These are phyloP conservation scores for Skeletonema menzelii DNA, from an alignment of 108 stramenopile species.

Conservation along the genomic window DNA sequence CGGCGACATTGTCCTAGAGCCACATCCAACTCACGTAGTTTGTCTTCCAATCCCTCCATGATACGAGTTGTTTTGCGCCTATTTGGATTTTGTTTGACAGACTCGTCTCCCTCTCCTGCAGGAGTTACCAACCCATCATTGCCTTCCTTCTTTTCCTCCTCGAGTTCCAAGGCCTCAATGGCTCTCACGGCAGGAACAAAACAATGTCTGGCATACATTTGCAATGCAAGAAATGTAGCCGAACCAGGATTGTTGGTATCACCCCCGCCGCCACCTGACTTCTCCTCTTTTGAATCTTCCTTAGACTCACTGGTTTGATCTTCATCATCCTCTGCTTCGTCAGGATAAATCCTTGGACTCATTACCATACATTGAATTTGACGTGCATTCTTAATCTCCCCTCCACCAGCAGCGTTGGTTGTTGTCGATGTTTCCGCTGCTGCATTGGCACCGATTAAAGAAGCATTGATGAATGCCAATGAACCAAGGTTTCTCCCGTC, in stretches of 20 bases:
- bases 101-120: neutral
- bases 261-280: neutral
- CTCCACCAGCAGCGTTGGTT: neutral
- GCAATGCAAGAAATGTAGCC: conserved; percentile 53
- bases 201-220: conserved; percentile 77
- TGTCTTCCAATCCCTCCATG: conserved; percentile 61
- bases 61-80: conserved; percentile 30
- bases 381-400: conserved; percentile 2
- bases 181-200: conserved; percentile 75
- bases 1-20: conserved; percentile 73
- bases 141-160: conserved; percentile 22
- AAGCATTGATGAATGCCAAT: conserved; percentile 24
- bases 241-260: conserved; percentile 18
- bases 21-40: conserved; percentile 78
- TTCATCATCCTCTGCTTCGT: conserved; percentile 22
- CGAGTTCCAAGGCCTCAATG: conserved; percentile 33
- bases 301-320: conserved; percentile 7
- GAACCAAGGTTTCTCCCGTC: conserved; percentile 41
- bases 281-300: conserved; percentile 6
- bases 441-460: conserved; percentile 11
- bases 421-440: neutral
- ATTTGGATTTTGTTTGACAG: conserved; percentile 13
- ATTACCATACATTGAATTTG: conserved; percentile 52
- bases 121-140: neutral
- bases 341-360: conserved; percentile 28